Conservation (phyloP, 2,329 filamentous ascomycete species). For the Penicillium polonicum region DNA sequence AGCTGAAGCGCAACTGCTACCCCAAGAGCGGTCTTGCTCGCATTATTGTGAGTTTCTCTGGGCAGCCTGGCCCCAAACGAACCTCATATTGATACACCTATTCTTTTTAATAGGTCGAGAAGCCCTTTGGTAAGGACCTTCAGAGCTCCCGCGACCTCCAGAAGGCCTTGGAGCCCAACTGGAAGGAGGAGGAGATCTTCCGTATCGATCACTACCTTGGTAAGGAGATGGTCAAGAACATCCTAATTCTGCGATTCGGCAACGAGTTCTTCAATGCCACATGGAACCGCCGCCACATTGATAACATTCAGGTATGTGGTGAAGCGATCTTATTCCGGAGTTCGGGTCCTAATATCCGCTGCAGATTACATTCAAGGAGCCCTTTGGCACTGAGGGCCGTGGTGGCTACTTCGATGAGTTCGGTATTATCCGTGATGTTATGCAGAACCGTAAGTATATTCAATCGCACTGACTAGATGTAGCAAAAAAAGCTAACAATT, state of each 20-base stretch:
- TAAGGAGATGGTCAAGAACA: conserved; percentile 99
- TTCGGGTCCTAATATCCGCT: conserved; percentile 7
- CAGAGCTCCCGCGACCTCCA: conserved; percentile 91
- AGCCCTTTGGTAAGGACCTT: conserved; percentile 97
- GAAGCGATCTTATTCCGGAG: neutral
- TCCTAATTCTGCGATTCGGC: conserved; percentile 93
- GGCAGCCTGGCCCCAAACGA: neutral
- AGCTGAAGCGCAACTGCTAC: conserved; percentile 96
- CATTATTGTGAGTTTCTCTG: conserved; percentile 70
- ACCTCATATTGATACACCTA: conserved; percentile 20
- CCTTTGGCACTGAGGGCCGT: conserved; percentile 95
- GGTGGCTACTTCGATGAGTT: conserved; percentile 99
- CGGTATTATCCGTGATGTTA: conserved; percentile 97
- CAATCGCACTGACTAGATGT: neutral
- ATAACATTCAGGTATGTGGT: conserved; percentile 75
- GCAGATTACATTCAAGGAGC: conserved; percentile 96
- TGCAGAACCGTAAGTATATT: conserved; percentile 80
- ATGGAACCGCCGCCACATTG: conserved; percentile 99
- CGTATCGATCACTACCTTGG: conserved; percentile 99
- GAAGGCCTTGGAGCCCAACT: conserved; percentile 91
- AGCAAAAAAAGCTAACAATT: neutral
- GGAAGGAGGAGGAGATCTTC: conserved; percentile 98
- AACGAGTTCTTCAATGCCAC: conserved; percentile 98
- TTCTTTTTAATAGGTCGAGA: conserved; percentile 71
- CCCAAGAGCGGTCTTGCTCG: conserved; percentile 85